phyloP scores from a whole-genome alignment of 129 eudicot species.

The Smallanthus sonchifolius region DNA sequence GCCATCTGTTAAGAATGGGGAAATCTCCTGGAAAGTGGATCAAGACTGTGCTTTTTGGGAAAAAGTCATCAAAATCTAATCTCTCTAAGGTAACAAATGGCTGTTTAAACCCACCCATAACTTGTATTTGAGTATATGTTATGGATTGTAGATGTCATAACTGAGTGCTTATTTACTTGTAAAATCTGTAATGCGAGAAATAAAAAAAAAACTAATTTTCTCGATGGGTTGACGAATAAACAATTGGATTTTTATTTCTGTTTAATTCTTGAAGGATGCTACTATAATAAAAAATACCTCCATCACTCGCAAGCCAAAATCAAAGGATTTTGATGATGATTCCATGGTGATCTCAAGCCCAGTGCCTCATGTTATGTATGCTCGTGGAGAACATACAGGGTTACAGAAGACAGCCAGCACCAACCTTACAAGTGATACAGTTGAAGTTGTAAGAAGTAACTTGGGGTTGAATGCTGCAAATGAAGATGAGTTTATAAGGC shows the following conservation, averaged over 20 bases:
- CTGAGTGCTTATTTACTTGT: not conserved
- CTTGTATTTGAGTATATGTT: not conserved
- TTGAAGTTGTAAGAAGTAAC: conserved; percentile 29
- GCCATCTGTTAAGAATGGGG: conserved; percentile 39
- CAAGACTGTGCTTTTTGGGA: conserved; percentile 67
- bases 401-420: conserved; percentile 35
- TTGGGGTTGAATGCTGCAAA: conserved; percentile 23
- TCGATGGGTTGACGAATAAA: not conserved
- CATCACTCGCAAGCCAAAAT: conserved; percentile 38
- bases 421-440: conserved; percentile 27
- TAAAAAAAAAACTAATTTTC: not conserved
- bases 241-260: conserved; percentile 18
- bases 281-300: conserved; percentile 39
- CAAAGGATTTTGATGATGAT: conserved; percentile 36
- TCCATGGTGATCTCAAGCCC: conserved; percentile 48
- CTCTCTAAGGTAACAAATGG: conserved; percentile 48
- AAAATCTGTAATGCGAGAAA: not conserved
- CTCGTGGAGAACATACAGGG: conserved; percentile 23
- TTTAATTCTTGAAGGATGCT: conserved; percentile 46
- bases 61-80: conserved; percentile 60
- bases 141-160: not conserved
- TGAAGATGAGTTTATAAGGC: conserved; percentile 44
- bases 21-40: conserved; percentile 81
- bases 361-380: conserved; percentile 31
- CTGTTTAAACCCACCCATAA: not conserved